Evolutionary conservation across 805 yeast genomes (phyloP), one percentile per base, ranked within the genome.

Genomic region (Metschnikowia kunwiensis): DNA sequence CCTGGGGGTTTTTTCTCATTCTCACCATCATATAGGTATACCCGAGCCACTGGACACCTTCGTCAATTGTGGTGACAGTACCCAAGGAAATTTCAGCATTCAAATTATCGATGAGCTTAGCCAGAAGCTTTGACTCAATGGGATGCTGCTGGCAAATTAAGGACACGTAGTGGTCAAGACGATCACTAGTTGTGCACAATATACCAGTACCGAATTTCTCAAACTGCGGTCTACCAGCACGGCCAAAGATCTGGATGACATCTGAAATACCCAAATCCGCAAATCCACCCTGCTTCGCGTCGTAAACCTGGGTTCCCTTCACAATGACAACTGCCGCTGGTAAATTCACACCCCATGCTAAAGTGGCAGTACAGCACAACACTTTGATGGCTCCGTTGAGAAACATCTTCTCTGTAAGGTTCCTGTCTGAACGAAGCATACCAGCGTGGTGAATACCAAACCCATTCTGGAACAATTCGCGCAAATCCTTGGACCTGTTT

Each of bases 221-320:
- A 60, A 78, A 93, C 51, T 94, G 98, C 0, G 99, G 99, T 63
- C 99, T 79, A 64, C 99, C 99, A 18, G 98, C 98, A 68, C 99
- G 84, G 50, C 99, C 99, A 65, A 93, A 93, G 47, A 93, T 93
- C 67, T 93, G 99, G 43, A 94, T 84, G 25, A 93, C 96, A 64
- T 93, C 99, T 0, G 96, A 84, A 12, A 93, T 91, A 1, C 97
- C 97, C 25, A 94, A 67, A 55, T 93, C 98, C 2, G 82, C 77
- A 54, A 80, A 86, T 0, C 98, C 98, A 72, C 98, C 98, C 35
- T 82, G 83, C 56, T 89, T 86, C 0, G 97, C 74, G 56, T 93
- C 95, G 55, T 93, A 93, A 0, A 93, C 88, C 54, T 91, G 96
- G 0, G 99, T 93, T 0, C 99, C 99, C 53, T 93, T 93, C 21